Base-by-base conservation (phyloP, 2,329 filamentous ascomycete species). In the Ceratocystis colombiana region DNA sequence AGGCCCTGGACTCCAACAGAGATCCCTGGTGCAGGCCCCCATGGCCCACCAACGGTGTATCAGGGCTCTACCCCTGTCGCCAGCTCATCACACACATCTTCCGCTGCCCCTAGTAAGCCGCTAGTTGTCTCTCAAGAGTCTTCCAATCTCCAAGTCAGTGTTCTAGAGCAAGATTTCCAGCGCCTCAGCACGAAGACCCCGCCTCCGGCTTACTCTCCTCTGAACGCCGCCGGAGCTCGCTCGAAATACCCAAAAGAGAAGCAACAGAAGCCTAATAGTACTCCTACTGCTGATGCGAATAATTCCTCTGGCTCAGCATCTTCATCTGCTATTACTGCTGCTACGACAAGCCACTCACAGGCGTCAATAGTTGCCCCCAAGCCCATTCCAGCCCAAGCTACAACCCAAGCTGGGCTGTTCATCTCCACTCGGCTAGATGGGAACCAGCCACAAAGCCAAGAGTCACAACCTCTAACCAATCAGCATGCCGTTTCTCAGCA, bases 1-100 rank as follows among this genome's bases (percentile, higher is more conserved):
- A 83, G 93, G 61, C 92, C 92, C 37, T 97, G 93, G 94, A 97
- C 93, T 8, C 94, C 94, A 0, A 97, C 94, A 2, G 94, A 99
- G 74, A 82, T 86, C 67, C 91, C 92, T 1, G 91, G 90, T 41
- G 87, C 87, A 69, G 88, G 91, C 64, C 90, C 90, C 4, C 90
- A 96, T 77, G 92, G 92, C 0, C 91, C 91, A 37, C 91, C 93
- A 0, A 91, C 89, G 0, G 88, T 96, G 1, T 97, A 96, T 71
- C 93, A 96, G 76, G 94, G 94, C 5, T 83, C 84, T 64, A 66
- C 76, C 74, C 59, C 77, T 76, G 67, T 74, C 77, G 65, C 73
- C 75, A 46, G 72, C 75, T 50, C 64, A 25, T 28, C 64, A 20
- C 7, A 37, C 12, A 25, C 57, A 7, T 17, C 64, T 8, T 22